phyloP scores from a whole-genome alignment of 352 stramenopile species.

The Halophytophthora batemanensis region DNA sequence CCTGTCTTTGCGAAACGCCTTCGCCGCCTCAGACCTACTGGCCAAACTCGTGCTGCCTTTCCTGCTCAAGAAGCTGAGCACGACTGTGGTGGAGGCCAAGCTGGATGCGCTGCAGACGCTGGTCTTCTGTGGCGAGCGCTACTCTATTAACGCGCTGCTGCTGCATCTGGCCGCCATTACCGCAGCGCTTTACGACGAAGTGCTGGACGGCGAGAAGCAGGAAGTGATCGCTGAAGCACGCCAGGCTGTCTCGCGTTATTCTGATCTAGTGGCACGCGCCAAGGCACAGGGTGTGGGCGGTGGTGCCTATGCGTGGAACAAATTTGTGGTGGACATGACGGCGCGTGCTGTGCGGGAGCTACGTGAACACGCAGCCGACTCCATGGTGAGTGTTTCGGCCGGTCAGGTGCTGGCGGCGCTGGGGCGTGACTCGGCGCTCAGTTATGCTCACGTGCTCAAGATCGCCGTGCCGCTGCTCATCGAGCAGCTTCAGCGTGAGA shows the following conservation, averaged over 20 bases:
- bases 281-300: constrained; percentile 53
- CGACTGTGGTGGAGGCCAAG: constrained; percentile 76
- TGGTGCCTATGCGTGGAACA: constrained; percentile 75
- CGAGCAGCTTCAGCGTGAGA: constrained; percentile 46
- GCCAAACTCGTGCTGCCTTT: constrained; percentile 82
- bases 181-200: constrained; percentile 74
- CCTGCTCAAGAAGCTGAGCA: constrained; percentile 83
- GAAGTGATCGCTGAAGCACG: constrained; percentile 68
- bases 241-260: constrained; percentile 60
- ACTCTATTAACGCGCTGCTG: constrained; percentile 77
- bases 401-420: constrained; percentile 65
- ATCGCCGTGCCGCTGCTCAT: constrained; percentile 60
- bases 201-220: constrained; percentile 83
- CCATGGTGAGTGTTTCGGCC: constrained; percentile 74
- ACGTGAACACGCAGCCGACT: constrained; percentile 69
- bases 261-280: constrained; percentile 56
- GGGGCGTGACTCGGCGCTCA: constrained; percentile 59
- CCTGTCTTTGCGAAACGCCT: constrained; percentile 71
- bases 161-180: constrained; percentile 66
- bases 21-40: constrained; percentile 75
- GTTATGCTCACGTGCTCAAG: constrained; percentile 71
- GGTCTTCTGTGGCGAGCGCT: constrained; percentile 77
- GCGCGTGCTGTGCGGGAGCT: constrained; percentile 65
- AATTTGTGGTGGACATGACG: constrained; percentile 81
- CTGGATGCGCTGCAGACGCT: constrained; percentile 80